phyloP scores from a whole-genome alignment of 2,329 filamentous ascomycete genomes.

The Thielaviopsis ethacetica region DNA sequence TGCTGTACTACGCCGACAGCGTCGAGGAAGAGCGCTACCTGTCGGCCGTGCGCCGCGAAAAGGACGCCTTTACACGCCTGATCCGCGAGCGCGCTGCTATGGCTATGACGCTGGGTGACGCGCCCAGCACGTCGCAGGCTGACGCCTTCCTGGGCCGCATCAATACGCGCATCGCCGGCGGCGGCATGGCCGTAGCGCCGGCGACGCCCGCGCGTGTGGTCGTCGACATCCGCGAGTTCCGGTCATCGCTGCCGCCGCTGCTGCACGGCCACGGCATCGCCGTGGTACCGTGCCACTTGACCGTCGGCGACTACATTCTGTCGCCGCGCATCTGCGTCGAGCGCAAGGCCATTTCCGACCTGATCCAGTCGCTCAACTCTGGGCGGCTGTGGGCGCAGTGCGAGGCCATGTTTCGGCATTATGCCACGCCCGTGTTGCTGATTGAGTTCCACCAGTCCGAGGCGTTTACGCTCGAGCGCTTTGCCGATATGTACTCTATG shows the following conservation, averaged over 20 bases:
- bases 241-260: constrained; percentile 78
- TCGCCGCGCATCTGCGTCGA: constrained; percentile 86
- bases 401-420: constrained; percentile 88
- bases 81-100: constrained; percentile 91
- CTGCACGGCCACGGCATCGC: constrained; percentile 78
- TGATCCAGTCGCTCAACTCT: constrained; percentile 83
- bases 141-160: constrained; percentile 67
- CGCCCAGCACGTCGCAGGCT: constrained; percentile 69
- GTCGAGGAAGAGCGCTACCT: constrained; percentile 93
- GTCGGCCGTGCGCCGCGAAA: constrained; percentile 78
- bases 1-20: constrained; percentile 87
- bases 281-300: constrained; percentile 87
- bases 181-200: constrained; percentile 47
- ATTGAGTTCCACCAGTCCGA: constrained; percentile 98
- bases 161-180: constrained; percentile 91
- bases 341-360: constrained; percentile 79
- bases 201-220: constrained; percentile 77
- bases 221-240: constrained; percentile 90
- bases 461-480: constrained; percentile 81
- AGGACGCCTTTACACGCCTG: constrained; percentile 85
- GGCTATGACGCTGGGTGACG: constrained; percentile 66
- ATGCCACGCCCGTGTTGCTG: constrained; percentile 74
- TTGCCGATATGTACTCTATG: constrained; percentile 39
- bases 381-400: constrained; percentile 83
- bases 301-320: constrained; percentile 89